Evolutionary conservation across 1,139 yeast species (phyloP), one percentile per base, ranked within the genome.

Genomic region (Blastobotrys serpentis): DNA sequence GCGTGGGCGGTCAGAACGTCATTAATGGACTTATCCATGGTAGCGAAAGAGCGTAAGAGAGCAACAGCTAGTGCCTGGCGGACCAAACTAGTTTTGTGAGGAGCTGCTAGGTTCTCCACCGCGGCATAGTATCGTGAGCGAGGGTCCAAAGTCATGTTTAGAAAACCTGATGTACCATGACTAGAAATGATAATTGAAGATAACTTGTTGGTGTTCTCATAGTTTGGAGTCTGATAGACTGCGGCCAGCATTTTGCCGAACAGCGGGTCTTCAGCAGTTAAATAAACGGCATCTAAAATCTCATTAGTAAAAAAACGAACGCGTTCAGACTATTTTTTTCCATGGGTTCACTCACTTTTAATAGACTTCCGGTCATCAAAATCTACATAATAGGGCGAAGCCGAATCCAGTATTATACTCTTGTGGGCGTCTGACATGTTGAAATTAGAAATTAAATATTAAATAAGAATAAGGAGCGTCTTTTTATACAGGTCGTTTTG

Each of bases 51-150:
- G 58, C 86, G 79, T 53, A 90, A 69, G 37, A 79, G 70, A 1
- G 94, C 75, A 4, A 89, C 79, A 0, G 97, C 97, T 39, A 90
- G 70, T 0, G 94, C 83, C 54, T 80, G 76, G 54, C 95, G 74
- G 3, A 84, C 87, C 45, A 79, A 79, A 11, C 88, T 79, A 10
- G 72, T 65, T 55, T 72, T 72, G 57, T 75, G 74, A 10, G 73
- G 66, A 0, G 73, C 72, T 0, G 76, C 65, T 44, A 90, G 70
- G 59, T 88, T 88, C 55, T 82, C 79, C 57, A 94, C 79, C 1
- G 95, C 94, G 1, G 86, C 88, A 70, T 77, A 86, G 63, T 82
- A 90, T 47, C 86, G 72, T 1, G 96, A 86, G 38, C 76, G 67
- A 0, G 74, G 65, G 50, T 77, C 79, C 32, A 87, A 66, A 4